Conservation (phyloP, 768 basidiomycete species). For the Termitomyces heimii region DNA sequence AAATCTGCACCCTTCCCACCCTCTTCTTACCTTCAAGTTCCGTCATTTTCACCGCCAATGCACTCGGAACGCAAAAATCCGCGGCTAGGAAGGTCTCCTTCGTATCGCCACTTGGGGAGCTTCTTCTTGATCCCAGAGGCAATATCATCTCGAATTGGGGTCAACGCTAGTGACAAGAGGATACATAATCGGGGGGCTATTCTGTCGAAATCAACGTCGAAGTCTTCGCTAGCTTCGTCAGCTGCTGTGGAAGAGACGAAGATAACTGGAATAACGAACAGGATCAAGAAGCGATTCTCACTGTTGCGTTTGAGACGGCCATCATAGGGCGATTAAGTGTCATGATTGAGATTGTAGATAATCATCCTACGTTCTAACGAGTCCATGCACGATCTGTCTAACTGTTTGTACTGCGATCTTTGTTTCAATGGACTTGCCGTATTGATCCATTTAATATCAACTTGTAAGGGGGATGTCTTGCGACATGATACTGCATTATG, state of each 20-base stretch:
- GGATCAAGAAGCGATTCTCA: conserved; percentile 14
- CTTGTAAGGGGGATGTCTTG: background rate
- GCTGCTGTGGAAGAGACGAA: conserved; percentile 1
- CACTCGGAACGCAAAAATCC: background rate
- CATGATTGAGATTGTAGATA: background rate
- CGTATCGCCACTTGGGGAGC: conserved; percentile 1
- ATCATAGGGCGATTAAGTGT: conserved; percentile 1
- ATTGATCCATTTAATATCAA: background rate
- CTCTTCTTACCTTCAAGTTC: conserved; percentile 9
- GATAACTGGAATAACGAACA: conserved; percentile 5
- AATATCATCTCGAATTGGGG: conserved; percentile 10
- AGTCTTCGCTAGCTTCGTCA: conserved; percentile 1
- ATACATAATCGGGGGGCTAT: background rate
- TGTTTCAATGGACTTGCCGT: background rate
- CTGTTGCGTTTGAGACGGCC: conserved; percentile 5
- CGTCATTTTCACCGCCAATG: conserved; percentile 1
- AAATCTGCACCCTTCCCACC: background rate
- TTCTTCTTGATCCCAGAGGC: conserved; percentile 12
- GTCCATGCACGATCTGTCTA: too few relatives aligned
- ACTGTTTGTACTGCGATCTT: background rate
- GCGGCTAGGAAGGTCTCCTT: background rate
- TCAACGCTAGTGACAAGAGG: conserved; percentile 1
- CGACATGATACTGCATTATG: background rate
- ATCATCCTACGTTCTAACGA: too few relatives aligned
- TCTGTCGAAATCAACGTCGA: background rate